A percentile compares a stretch with the other conserved stretches of the same genome.
Conservation (phyloP, 495 filamentous ascomycete genomes). For the Penicillium daleae region DNA sequence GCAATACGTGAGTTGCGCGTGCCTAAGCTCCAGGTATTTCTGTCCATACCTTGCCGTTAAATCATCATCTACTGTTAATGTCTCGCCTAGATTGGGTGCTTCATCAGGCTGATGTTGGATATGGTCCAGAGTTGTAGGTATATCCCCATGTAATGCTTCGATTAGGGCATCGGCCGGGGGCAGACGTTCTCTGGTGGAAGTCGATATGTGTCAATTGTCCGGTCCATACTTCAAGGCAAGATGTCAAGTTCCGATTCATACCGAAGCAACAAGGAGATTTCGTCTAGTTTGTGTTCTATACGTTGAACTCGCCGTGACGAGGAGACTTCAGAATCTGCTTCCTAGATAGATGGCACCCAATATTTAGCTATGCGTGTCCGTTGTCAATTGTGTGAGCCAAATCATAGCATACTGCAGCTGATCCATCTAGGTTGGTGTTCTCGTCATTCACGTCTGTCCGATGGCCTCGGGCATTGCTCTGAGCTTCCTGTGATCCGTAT, state of each 20-base stretch:
- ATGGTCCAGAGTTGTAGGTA: background rate
- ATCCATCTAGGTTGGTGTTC: conserved; percentile 3
- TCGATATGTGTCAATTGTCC: too few species aligned
- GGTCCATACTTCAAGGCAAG: background rate
- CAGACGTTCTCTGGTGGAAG: conserved; percentile 18
- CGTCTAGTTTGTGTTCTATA: conserved; percentile 32
- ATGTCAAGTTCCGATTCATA: background rate
- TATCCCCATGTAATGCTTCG: background rate
- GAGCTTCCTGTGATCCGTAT: conserved; percentile 30
- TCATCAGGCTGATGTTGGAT: background rate
- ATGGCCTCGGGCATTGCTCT: background rate
- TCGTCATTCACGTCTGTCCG: background rate
- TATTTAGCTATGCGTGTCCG: background rate
- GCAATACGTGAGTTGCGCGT: too few species aligned
- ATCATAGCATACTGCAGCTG: background rate
- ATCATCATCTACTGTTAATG: background rate
- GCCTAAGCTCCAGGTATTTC: too few species aligned
- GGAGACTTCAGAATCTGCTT: background rate
- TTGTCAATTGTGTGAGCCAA: background rate
- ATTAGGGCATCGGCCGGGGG: background rate
- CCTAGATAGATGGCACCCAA: background rate
- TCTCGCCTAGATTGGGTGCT: background rate
- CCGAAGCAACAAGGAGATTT: conserved; percentile 28
- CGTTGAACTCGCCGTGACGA: conserved; percentile 22
- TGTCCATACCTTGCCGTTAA: conserved; percentile 8